Evolutionary conservation across 2,329 filamentous ascomycete genomes (phyloP).

Genomic region (Xylariaceae sp.): DNA sequence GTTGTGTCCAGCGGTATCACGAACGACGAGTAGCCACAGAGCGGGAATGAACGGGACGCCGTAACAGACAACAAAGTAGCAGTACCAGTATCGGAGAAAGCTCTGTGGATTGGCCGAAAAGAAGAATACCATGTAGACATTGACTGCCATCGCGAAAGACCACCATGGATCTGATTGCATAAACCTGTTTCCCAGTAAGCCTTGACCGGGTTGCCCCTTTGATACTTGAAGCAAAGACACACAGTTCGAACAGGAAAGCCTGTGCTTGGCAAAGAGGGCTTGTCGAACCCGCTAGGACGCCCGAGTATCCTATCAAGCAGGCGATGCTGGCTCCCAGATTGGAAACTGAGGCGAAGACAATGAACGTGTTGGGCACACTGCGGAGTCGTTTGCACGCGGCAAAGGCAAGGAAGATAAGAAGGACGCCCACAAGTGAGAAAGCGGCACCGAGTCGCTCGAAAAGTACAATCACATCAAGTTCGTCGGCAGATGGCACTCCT

Average conservation of each 20-base stretch:
- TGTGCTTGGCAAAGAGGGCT: conserved; percentile 61
- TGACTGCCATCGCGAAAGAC: conserved; percentile 80
- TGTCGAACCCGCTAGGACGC: conserved; percentile 51
- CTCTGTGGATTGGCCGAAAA: conserved; percentile 60
- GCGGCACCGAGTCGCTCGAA: conserved; percentile 54
- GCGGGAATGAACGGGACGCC: conserved; percentile 68
- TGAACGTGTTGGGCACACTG: conserved; percentile 61
- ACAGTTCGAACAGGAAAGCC: conserved; percentile 65
- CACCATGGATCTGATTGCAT: conserved; percentile 75
- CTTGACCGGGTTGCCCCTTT: not conserved
- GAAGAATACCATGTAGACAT: conserved; percentile 71
- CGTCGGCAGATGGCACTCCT: not conserved
- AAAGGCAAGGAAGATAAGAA: conserved; percentile 53
- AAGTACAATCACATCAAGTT: conserved; percentile 41
- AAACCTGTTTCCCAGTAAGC: conserved; percentile 51
- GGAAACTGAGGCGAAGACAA: conserved; percentile 58
- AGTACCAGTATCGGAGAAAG: conserved; percentile 69
- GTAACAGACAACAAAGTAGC: conserved; percentile 68
- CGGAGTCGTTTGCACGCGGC: conserved; percentile 49
- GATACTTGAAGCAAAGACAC: conserved; percentile 34
- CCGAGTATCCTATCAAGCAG: conserved; percentile 68
- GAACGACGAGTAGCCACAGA: conserved; percentile 61
- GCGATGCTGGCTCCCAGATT: conserved; percentile 61
- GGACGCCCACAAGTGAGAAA: conserved; percentile 50
- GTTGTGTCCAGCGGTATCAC: conserved; percentile 33